phyloP scores from a whole-genome alignment of 2,329 filamentous ascomycete species.

The Cladorrhinum sp. region DNA sequence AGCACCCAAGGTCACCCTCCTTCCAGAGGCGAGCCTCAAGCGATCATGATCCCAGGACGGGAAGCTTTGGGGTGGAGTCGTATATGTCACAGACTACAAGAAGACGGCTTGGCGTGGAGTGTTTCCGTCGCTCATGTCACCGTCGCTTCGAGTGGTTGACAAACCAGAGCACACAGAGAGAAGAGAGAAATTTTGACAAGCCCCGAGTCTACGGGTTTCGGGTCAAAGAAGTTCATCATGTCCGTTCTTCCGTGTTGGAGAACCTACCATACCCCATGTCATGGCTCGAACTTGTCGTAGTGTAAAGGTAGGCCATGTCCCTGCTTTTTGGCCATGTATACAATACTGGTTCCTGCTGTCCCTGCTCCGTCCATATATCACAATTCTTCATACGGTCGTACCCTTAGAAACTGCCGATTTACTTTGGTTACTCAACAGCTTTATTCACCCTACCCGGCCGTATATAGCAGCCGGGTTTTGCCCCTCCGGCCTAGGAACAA shows the following conservation, averaged over 20 bases:
- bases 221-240: neutral
- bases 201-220: neutral
- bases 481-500: neutral
- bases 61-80: neutral
- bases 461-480: neutral
- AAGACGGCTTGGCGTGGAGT: neutral
- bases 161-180: neutral
- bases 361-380: neutral
- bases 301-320: too few species aligned
- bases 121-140: neutral
- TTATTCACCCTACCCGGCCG: neutral
- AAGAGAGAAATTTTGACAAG: neutral
- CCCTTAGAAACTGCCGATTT: neutral
- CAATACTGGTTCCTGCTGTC: neutral
- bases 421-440: conserved; percentile 9
- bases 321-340: neutral
- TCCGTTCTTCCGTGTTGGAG: neutral
- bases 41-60: neutral
- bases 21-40: neutral
- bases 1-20: neutral
- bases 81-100: conserved; percentile 1
- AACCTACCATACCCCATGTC: neutral
- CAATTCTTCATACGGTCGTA: conserved; percentile 9
- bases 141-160: neutral
- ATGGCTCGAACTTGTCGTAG: too few species aligned